Conservation (phyloP, 1,284 basidiomycete species). For the Sanghuangporus weigelae region DNA sequence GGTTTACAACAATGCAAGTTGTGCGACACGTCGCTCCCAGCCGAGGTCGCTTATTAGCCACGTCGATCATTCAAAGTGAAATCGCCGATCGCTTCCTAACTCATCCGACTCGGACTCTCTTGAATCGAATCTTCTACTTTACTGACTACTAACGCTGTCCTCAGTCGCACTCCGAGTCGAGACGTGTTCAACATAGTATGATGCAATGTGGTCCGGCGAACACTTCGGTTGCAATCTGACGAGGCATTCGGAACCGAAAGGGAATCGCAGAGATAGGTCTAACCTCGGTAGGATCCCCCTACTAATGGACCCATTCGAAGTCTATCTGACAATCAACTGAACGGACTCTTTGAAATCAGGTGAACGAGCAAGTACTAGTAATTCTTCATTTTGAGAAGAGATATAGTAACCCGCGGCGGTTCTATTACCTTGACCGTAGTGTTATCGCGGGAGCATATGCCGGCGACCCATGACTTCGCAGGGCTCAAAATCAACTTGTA, state of each 20-base stretch:
- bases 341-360: not conserved
- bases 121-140: too few relatives aligned
- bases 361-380: not conserved
- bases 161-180: too few relatives aligned
- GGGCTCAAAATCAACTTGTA: not conserved
- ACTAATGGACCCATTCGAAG: not conserved
- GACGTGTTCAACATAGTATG: too few relatives aligned
- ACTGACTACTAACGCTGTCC: too few relatives aligned
- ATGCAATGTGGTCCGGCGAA: too few relatives aligned
- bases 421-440: not conserved
- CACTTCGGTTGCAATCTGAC: too few relatives aligned
- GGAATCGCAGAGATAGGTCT: not conserved
- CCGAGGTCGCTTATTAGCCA: too few relatives aligned
- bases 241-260: not conserved
- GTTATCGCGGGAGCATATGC: not conserved
- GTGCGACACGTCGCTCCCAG: too few relatives aligned
- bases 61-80: too few relatives aligned
- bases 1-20: not conserved
- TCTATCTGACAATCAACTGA: not conserved
- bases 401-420: not conserved
- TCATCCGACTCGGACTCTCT: too few relatives aligned
- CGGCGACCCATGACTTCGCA: not conserved
- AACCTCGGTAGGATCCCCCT: constrained; percentile 3
- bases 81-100: too few relatives aligned
- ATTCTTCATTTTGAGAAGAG: not conserved